A percentile compares a stretch with the other conserved stretches of the same genome.
Evolutionary conservation across 768 basidiomycete species (phyloP).

Genomic region (Boletales sp.): DNA sequence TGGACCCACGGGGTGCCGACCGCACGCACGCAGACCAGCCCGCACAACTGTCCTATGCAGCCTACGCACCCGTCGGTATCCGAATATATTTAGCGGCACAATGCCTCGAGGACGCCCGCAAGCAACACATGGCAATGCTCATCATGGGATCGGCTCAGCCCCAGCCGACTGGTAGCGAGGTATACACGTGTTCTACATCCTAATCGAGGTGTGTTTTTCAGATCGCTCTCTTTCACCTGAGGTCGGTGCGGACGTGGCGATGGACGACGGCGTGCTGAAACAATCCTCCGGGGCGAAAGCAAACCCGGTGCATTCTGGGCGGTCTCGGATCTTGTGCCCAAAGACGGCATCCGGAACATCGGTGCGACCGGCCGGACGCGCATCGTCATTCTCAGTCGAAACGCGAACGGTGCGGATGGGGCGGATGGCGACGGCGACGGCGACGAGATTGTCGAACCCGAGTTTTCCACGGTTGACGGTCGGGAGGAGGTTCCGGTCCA

Average conservation of each 20-base stretch:
- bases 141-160: conserved; percentile 27
- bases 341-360: conserved; percentile 51
- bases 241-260: conserved; percentile 35
- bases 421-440: conserved; percentile 34
- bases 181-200: neutral
- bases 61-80: conserved; percentile 71
- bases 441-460: conserved; percentile 53
- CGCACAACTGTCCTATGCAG: conserved; percentile 68
- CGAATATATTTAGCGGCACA: conserved; percentile 85
- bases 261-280: conserved; percentile 16
- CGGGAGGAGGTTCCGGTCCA: conserved; percentile 62
- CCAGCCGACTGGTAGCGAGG: conserved; percentile 3
- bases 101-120: conserved; percentile 79
- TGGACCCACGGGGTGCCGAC: too few species aligned
- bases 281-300: conserved; percentile 67
- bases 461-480: conserved; percentile 71
- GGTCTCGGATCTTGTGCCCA: conserved; percentile 49
- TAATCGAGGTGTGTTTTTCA: too few species aligned
- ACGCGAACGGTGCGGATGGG: conserved; percentile 3
- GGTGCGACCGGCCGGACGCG: conserved; percentile 68
- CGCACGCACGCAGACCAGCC: conserved; percentile 62
- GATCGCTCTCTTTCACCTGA: neutral
- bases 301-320: conserved; percentile 80
- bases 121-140: conserved; percentile 54
- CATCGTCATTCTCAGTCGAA: conserved; percentile 52